Evolutionary conservation across 2,329 filamentous ascomycete genomes (phyloP).

Genomic region (Fonsecaea erecta): DNA sequence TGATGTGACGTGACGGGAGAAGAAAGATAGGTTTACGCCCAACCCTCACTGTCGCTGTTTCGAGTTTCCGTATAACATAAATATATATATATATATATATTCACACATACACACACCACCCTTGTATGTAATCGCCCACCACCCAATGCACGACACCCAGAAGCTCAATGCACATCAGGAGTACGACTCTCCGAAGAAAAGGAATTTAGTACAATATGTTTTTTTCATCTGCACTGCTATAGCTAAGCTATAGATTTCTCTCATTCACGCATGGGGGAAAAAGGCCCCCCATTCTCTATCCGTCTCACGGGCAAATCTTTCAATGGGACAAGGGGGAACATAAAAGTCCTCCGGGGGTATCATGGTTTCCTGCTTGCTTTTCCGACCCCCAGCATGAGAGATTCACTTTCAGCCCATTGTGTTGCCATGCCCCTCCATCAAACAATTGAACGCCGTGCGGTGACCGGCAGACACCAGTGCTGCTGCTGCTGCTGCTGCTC

Average conservation of each 20-base stretch:
- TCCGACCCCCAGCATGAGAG: not conserved
- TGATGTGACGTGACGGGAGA: too few species aligned
- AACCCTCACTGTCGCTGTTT: too few species aligned
- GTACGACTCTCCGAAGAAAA: too few species aligned
- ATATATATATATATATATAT: too few species aligned
- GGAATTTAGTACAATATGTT: too few species aligned
- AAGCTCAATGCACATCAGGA: too few species aligned
- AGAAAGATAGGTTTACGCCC: too few species aligned
- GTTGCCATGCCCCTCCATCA: not conserved
- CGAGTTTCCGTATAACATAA: too few species aligned
- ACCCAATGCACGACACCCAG: too few species aligned
- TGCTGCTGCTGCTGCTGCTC: too few species aligned
- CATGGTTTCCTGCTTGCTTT: not conserved
- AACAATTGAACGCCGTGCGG: constrained; percentile 15
- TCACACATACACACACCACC: too few species aligned
- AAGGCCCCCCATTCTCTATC: not conserved
- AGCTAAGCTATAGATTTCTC: not conserved
- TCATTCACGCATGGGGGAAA: not conserved
- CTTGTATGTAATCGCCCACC: too few species aligned
- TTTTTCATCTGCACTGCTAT: not conserved
- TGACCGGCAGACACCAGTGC: not conserved
- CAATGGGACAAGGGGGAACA: not conserved
- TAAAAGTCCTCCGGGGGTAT: not conserved
- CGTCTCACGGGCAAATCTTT: not conserved
- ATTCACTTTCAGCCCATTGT: not conserved